A percentile compares a stretch with the other conserved stretches of the same genome.
Conservation (phyloP, 2,329 filamentous ascomycete species). For the Diplocarpon rosae region DNA sequence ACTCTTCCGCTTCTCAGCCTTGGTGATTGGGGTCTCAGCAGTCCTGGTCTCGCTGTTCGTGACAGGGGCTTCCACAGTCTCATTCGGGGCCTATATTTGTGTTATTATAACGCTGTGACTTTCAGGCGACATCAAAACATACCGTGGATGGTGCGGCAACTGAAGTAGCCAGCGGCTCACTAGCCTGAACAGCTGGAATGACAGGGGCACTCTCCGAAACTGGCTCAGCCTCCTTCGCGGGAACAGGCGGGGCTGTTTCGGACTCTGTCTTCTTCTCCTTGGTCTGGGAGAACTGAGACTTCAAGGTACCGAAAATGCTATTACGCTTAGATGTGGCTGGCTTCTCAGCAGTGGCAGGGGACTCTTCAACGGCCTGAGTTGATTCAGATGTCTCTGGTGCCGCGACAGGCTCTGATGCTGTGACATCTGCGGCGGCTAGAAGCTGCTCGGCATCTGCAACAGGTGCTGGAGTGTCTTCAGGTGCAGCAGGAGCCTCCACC, state of each 20-base stretch:
- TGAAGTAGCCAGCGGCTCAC: conserved; percentile 24
- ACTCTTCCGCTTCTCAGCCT: conserved; percentile 48
- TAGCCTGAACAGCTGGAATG: conserved; percentile 26
- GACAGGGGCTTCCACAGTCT: conserved; percentile 25
- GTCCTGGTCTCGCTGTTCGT: conserved; percentile 32
- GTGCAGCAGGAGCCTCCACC: conserved; percentile 15
- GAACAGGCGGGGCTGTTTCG: conserved; percentile 19
- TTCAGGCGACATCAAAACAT: neutral
- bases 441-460: conserved; percentile 26
- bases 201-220: conserved; percentile 27
- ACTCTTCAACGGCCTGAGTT: conserved; percentile 29
- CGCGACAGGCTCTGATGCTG: conserved; percentile 8
- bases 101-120: neutral
- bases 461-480: conserved; percentile 31
- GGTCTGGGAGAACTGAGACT: conserved; percentile 21
- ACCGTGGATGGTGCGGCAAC: conserved; percentile 22
- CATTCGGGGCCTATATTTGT: conserved; percentile 17
- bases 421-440: conserved; percentile 2
- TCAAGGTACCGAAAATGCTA: conserved; percentile 26
- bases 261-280: conserved; percentile 25
- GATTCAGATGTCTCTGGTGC: conserved; percentile 31
- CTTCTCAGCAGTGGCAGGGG: conserved; percentile 25
- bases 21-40: conserved; percentile 29
- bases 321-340: conserved; percentile 26
- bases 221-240: conserved; percentile 27